Evolutionary conservation across 495 filamentous ascomycete species (phyloP).

Genomic region (Hamigera avellanea): DNA sequence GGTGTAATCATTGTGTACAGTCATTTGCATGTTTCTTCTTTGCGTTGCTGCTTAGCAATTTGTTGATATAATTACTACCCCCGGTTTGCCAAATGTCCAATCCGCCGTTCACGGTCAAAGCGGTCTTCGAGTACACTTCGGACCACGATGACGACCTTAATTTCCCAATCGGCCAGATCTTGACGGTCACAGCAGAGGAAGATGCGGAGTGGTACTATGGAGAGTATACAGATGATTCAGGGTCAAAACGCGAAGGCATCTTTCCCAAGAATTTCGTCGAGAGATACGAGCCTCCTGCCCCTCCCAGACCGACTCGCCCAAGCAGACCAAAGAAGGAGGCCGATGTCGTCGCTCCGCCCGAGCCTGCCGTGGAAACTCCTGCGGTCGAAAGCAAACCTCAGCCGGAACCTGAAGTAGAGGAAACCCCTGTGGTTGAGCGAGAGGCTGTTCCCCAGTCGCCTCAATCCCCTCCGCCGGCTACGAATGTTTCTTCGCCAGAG

Average conservation of each 20-base stretch:
- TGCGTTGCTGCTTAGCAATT: not conserved
- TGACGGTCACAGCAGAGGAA: slow-evolving; percentile 86
- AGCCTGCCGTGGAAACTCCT: slow-evolving; percentile 27
- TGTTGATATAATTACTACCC: not conserved
- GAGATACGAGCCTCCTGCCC: slow-evolving; percentile 80
- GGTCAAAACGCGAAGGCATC: slow-evolving; percentile 70
- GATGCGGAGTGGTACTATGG: slow-evolving; percentile 93
- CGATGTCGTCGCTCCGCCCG: slow-evolving; percentile 23
- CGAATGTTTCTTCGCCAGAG: slow-evolving; percentile 10
- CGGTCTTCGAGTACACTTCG: slow-evolving; percentile 86
- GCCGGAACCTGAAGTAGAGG: slow-evolving; percentile 25
- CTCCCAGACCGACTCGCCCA: slow-evolving; percentile 67
- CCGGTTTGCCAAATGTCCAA: slow-evolving; percentile 49
- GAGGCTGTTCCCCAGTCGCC: slow-evolving; percentile 26
- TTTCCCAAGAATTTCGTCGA: slow-evolving; percentile 98
- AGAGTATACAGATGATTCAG: slow-evolving; percentile 68
- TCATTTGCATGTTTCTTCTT: not conserved
- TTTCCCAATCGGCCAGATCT: slow-evolving; percentile 75
- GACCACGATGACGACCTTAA: slow-evolving; percentile 87
- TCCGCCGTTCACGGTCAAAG: slow-evolving; percentile 86
- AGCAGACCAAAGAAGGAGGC: slow-evolving; percentile 64
- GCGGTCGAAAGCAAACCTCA: slow-evolving; percentile 15
- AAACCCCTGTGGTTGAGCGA: slow-evolving; percentile 14
- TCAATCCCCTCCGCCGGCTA: slow-evolving; percentile 1
- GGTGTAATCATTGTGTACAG: not conserved